Base-by-base conservation (phyloP, 2,329 filamentous ascomycete species). In the Alternaria sp. region DNA sequence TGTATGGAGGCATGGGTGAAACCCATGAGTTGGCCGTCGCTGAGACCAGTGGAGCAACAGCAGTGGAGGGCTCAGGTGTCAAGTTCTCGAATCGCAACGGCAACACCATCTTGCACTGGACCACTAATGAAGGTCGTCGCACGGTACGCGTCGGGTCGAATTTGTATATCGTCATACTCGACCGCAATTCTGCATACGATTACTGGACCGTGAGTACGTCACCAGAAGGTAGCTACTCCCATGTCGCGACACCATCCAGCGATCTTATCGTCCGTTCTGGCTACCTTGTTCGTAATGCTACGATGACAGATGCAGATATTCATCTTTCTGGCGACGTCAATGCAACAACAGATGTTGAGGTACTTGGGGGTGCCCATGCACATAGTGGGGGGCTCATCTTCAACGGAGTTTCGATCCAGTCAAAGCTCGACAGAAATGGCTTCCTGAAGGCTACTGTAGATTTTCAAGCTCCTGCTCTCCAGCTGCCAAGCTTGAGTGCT, bases 301-400 rank as follows among this genome's bases (percentile, higher is more conserved):
- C 81, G 1, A 72, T 89, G 1, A 66, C 84, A 4, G 85, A 82
- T 1, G 80, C 78, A 9, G 82, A 83, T 4, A 81, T 94, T 6
- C 80, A 84, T n/a, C 75, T 94, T 2, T 84, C 84, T 3, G 91
- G 88, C 3, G 91, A 94, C 68, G 84, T 93, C 65, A 93, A 93
- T 65, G 76, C 82, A 0, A 91, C 89, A 0, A 87, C 88, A 0
- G 71, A 84, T 0, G 75, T 94, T 12, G 89, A 92, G 64, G 80
- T 93, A n/a, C 85, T 92, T 22, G 87, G 88, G 4, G 88, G 81
- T 5, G 83, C 86, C 0, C 84, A 86, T 0, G 71, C 78, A 1
- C 75, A 74, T 1, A 80, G 85, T 2, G 82, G 83, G 14, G 80
- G 79, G 3, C 78, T 90, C 8, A 80, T 81, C 7, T 88, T 89